Conservation (phyloP, 2,329 filamentous ascomycete species). For the Aspergillus glaucus region DNA sequence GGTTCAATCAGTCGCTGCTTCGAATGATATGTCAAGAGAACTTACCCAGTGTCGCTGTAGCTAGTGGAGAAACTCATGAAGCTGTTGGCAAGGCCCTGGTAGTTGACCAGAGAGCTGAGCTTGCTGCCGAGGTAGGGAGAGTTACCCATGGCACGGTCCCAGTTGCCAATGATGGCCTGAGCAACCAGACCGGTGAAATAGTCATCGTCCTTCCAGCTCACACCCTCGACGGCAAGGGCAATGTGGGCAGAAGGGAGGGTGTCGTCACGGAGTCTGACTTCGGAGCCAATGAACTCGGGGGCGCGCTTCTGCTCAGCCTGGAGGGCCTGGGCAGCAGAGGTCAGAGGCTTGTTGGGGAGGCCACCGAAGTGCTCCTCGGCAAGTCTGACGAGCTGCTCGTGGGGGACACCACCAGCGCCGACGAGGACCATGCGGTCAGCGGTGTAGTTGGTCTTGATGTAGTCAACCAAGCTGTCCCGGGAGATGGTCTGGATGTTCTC, state of each 20-base stretch:
- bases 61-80: slow-evolving; percentile 99
- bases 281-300: slow-evolving; percentile 94
- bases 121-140: slow-evolving; percentile 97
- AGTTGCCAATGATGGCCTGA: slow-evolving; percentile 98
- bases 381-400: slow-evolving; percentile 88
- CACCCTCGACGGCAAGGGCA: slow-evolving; percentile 96
- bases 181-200: slow-evolving; percentile 98
- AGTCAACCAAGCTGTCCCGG: slow-evolving; percentile 81
- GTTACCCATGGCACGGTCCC: slow-evolving; percentile 98
- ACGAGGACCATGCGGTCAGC: slow-evolving; percentile 99
- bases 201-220: slow-evolving; percentile 98
- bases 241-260: slow-evolving; percentile 95
- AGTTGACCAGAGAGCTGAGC: slow-evolving; percentile 89
- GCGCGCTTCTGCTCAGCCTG: slow-evolving; percentile 72
- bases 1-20: slow-evolving; percentile 10
- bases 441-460: slow-evolving; percentile 99
- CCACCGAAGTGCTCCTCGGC: slow-evolving; percentile 91
- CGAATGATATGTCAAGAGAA: slow-evolving; percentile 6
- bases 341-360: slow-evolving; percentile 68
- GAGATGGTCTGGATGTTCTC: slow-evolving; percentile 98
- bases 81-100: slow-evolving; percentile 95
- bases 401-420: slow-evolving; percentile 86
- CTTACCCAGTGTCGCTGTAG: slow-evolving; percentile 98
- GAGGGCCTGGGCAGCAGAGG: slow-evolving; percentile 64
- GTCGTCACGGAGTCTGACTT: slow-evolving; percentile 92